A percentile compares a stretch with the other conserved stretches of the same genome.
Evolutionary conservation across 768 basidiomycete species (phyloP).

Genomic region (Suillus hirtellus): DNA sequence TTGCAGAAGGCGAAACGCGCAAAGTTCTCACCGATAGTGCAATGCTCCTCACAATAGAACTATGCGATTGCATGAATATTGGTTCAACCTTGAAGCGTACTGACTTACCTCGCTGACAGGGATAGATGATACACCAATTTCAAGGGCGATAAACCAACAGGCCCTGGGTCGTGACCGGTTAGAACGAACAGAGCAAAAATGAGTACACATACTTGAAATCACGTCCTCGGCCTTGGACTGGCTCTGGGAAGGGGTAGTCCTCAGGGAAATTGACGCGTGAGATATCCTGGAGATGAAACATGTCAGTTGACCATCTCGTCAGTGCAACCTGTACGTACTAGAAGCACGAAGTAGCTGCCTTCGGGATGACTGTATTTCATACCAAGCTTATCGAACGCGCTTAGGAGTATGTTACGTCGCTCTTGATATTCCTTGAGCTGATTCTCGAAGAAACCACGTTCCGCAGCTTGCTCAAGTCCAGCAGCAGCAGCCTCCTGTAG

Average conservation of each 20-base stretch:
- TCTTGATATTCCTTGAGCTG: slow-evolving; percentile 80
- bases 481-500: slow-evolving; percentile 91
- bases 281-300: slow-evolving; percentile 55
- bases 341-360: slow-evolving; percentile 87
- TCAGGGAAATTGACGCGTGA: slow-evolving; percentile 78
- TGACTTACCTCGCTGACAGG: slow-evolving; percentile 87
- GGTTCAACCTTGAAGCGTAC: not conserved
- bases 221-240: slow-evolving; percentile 73
- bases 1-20: slow-evolving; percentile 96
- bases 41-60: slow-evolving; percentile 93
- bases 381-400: slow-evolving; percentile 81
- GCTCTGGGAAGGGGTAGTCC: slow-evolving; percentile 78
- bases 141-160: slow-evolving; percentile 94
- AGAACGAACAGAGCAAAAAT: slow-evolving; percentile 5
- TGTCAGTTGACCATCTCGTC: no score
- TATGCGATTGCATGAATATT: slow-evolving; percentile 32
- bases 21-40: slow-evolving; percentile 81
- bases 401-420: slow-evolving; percentile 70
- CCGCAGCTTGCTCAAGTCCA: slow-evolving; percentile 79
- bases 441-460: slow-evolving; percentile 74
- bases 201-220: slow-evolving; percentile 71
- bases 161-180: slow-evolving; percentile 48
- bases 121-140: slow-evolving; percentile 89
- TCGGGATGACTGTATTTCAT: slow-evolving; percentile 86
- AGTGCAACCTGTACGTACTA: slow-evolving; percentile 49